Conservation (phyloP, 1,139 yeast species). For the Meyerozyma smithsonii region DNA sequence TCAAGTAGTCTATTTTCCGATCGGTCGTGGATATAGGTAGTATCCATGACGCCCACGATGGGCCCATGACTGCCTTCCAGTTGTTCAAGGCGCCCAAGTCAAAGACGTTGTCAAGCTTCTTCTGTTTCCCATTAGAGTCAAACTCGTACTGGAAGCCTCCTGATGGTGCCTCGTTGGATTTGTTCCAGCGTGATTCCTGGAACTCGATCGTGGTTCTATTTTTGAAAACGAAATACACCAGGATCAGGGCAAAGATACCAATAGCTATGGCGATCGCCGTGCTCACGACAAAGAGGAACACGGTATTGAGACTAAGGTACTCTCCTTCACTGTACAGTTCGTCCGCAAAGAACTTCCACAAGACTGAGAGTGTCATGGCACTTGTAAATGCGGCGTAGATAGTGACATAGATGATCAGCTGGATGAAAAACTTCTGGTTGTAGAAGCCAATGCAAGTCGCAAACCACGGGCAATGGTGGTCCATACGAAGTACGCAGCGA, state of each 20-base stretch:
- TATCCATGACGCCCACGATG: conserved; percentile 58
- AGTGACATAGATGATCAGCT: conserved; percentile 59
- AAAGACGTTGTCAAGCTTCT: conserved; percentile 58
- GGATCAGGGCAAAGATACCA: conserved; percentile 52
- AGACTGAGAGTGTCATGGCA: conserved; percentile 30
- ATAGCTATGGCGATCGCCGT: conserved; percentile 64
- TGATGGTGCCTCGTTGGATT: conserved; percentile 6
- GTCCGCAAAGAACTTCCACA: conserved; percentile 48
- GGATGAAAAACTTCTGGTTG: conserved; percentile 77
- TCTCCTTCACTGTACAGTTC: conserved; percentile 31
- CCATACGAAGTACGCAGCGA: conserved; percentile 71
- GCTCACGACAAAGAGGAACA: conserved; percentile 56
- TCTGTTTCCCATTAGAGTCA: conserved; percentile 23
- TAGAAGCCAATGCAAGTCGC: conserved; percentile 79
- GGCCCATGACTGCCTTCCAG: conserved; percentile 74
- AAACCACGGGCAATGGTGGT: conserved; percentile 88
- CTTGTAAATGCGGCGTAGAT: conserved; percentile 42
- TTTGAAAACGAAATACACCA: conserved; percentile 51
- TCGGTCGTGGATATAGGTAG: conserved; percentile 49
- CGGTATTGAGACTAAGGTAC: conserved; percentile 53
- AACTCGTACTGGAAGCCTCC: conserved; percentile 30
- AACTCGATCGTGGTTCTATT: conserved; percentile 84
- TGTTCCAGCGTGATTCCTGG: conserved; percentile 51
- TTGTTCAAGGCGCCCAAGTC: conserved; percentile 64
- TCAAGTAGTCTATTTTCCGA: conserved; percentile 21